These are phyloP conservation scores for Blastobotrys apis DNA, from an alignment of 1,139 yeast genomes.

Conservation along the genomic window DNA sequence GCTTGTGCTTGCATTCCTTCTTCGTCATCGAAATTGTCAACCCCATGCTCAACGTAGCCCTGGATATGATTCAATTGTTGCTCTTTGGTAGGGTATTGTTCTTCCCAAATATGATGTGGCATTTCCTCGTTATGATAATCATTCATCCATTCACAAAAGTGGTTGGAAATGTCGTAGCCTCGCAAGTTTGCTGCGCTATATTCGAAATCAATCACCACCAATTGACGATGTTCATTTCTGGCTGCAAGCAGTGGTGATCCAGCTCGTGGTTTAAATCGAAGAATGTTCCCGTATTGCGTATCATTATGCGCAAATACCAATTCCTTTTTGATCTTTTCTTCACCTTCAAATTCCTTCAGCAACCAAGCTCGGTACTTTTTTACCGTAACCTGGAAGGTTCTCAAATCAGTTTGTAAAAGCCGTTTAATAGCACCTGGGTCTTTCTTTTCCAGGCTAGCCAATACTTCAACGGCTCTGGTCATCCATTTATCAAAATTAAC, in stretches of 20 bases:
- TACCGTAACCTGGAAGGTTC: conserved; percentile 46
- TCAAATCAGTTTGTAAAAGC: conserved; percentile 44
- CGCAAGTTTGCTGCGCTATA: conserved; percentile 92
- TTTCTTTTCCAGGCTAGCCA: conserved; percentile 30
- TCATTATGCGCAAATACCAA: conserved; percentile 89
- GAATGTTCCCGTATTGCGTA: conserved; percentile 89
- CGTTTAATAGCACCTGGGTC: conserved; percentile 21
- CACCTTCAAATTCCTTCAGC: conserved; percentile 46
- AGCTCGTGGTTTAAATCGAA: conserved; percentile 40
- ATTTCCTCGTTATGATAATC: conserved; percentile 69
- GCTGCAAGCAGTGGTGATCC: conserved; percentile 41
- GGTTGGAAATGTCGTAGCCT: conserved; percentile 87
- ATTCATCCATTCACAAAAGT: conserved; percentile 93
- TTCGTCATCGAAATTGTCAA: conserved; percentile 33
- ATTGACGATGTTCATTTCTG: conserved; percentile 58
- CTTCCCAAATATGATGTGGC: conserved; percentile 55
- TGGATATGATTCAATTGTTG: conserved; percentile 69
- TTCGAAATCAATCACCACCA: conserved; percentile 94
- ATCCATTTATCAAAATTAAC: conserved; percentile 69
- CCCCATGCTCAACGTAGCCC: conserved; percentile 56
- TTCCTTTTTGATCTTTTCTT: conserved; percentile 42
- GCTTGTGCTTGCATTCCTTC: conserved; percentile 50
- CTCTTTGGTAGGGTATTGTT: conserved; percentile 59
- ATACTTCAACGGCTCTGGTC: conserved; percentile 45
- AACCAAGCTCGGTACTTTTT: conserved; percentile 60